These are phyloP conservation scores for Chaetomium strumarium DNA, from an alignment of 2,329 filamentous ascomycete genomes.

Conservation along the genomic window DNA sequence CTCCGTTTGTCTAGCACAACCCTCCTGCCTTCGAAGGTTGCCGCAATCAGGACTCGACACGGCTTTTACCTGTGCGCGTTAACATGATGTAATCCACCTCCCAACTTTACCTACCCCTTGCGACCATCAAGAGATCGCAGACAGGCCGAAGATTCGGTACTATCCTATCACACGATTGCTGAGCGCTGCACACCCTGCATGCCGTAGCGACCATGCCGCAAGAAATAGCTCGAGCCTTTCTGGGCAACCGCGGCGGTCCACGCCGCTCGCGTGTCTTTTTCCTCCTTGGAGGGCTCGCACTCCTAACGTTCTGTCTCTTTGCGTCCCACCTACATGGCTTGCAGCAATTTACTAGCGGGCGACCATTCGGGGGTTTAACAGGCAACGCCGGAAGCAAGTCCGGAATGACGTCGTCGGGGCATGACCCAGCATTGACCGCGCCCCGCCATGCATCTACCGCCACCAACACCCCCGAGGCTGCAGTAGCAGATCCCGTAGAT, in stretches of 20 bases:
- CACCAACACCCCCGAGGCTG: background rate
- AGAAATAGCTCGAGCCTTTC: background rate
- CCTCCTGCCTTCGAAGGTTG: too few species aligned
- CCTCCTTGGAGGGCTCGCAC: slow-evolving; percentile 6
- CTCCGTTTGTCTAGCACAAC: background rate
- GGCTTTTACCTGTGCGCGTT: background rate
- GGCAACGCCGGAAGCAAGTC: background rate
- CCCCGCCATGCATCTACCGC: slow-evolving; percentile 3
- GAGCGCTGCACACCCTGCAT: background rate
- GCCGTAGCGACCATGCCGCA: background rate
- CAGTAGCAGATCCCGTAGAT: background rate
- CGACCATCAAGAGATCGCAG: background rate
- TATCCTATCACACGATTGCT: background rate
- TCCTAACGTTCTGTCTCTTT: slow-evolving; percentile 15
- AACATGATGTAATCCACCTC: background rate
- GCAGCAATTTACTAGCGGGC: background rate
- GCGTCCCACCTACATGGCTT: slow-evolving; percentile 5
- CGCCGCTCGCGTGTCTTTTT: slow-evolving; percentile 1
- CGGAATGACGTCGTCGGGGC: slow-evolving; percentile 14
- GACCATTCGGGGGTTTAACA: too few species aligned
- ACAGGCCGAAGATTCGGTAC: background rate
- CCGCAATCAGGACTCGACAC: too few species aligned
- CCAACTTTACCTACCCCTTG: background rate
- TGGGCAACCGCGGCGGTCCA: background rate
- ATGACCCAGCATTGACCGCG: background rate